Percentiles rank a stretch among this genome's conserved stretches.
phyloP scores from a whole-genome alignment of 2,329 filamentous ascomycete genomes.

The Scortechinia acanthostroma region DNA sequence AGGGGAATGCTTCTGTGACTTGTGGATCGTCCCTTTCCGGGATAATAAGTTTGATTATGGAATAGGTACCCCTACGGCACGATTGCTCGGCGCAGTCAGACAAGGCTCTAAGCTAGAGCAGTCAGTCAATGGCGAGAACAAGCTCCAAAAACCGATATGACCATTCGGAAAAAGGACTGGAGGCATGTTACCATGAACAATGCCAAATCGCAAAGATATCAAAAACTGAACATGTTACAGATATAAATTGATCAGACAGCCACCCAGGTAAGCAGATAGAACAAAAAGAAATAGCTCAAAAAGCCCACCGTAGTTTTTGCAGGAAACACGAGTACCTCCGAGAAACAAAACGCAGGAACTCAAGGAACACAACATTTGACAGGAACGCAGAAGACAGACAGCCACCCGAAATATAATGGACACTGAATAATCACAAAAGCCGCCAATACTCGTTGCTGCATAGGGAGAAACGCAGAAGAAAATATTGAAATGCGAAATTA shows the following conservation, averaged over 20 bases:
- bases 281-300: background rate
- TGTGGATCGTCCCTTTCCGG: no score
- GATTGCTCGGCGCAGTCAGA: no score
- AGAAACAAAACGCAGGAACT: background rate
- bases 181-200: no score
- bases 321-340: background rate
- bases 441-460: background rate
- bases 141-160: no score
- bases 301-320: background rate
- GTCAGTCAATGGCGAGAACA: no score
- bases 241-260: background rate
- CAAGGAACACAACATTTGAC: background rate
- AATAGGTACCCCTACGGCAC: no score
- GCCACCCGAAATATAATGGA: conserved; percentile 1
- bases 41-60: no score
- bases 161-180: no score
- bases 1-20: no score
- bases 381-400: background rate
- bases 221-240: no score
- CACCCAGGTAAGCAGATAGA: background rate
- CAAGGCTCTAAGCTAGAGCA: no score
- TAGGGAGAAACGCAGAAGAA: background rate
- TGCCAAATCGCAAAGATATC: no score
- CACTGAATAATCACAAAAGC: background rate
- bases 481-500: background rate